Evolutionary conservation across 306 rosid genomes (phyloP), one percentile per base, ranked within the genome.

Genomic region (Castanea sativa): DNA sequence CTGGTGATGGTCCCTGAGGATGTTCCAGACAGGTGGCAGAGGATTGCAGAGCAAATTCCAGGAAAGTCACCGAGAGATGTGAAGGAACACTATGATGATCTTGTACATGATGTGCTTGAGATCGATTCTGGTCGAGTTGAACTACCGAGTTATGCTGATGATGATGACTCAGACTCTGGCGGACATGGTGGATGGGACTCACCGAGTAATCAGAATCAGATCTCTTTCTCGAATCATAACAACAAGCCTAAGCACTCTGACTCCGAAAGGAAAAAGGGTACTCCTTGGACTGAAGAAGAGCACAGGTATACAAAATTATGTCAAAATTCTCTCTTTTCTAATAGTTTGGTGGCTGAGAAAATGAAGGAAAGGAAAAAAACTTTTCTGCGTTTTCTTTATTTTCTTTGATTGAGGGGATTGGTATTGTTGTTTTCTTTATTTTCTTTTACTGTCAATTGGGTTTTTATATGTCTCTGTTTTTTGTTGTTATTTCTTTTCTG

Each of bases 251-350:
- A 33, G 75, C 67, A 75, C 2, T 55, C 76, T 4, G 97, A 94
- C 0, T 75, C 80, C 23, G 98, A 94, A 15, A 88, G 97, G 82
- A 94, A 94, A 89, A 94, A 90, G 51, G 97, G 97, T 0, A 93
- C 93, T 3, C 97, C 98, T 0, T 94, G 98, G 98, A 91, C 91
- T 25, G 97, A 90, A 80, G 90, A 91, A 59, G 98, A 94, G 53
- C 98, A 94, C 76, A 92, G 83, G 98, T 94, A 76, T 23, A 83
- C 9, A 1, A 35, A 38, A 6, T 6, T 0, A 7, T 7, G 0
- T 38, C 45, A 38, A 38, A 41, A 41, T 41, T 41, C 1, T 41
- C 45, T 41, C 45, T 41, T 41, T 41, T 41, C 45, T 30, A 7
- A 16, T 29, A 29, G 43, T 65, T 67, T 67, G 9, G 11, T 18